Conservation (phyloP, 1,139 yeast genomes). For the Yamadazyma taylorii region DNA sequence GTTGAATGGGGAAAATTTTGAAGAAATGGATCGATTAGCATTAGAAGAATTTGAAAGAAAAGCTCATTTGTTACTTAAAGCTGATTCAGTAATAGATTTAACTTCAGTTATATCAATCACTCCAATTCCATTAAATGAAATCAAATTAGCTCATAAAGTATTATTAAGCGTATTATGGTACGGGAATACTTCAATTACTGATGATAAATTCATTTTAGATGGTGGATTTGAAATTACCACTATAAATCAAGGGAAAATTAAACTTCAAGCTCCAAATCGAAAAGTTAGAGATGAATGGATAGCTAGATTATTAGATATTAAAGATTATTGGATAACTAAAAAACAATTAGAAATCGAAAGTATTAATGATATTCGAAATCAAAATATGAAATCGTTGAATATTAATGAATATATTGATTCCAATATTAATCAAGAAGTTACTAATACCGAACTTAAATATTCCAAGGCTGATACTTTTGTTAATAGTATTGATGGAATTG, state of each 20-base stretch:
- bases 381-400: constrained; percentile 47
- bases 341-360: constrained; percentile 41
- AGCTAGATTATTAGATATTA: constrained; percentile 40
- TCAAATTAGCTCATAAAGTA: constrained; percentile 32
- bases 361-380: constrained; percentile 37
- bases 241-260: constrained; percentile 45
- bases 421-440: constrained; percentile 47
- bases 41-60: constrained; percentile 64
- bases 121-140: constrained; percentile 24
- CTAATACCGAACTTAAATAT: constrained; percentile 54
- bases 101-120: constrained; percentile 43
- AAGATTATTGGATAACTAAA: constrained; percentile 60
- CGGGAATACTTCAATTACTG: constrained; percentile 18
- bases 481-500: constrained; percentile 55
- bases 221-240: constrained; percentile 56
- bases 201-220: constrained; percentile 36
- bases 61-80: constrained; percentile 51
- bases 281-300: constrained; percentile 68
- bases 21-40: constrained; percentile 55
- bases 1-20: constrained; percentile 50
- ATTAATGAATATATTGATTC: constrained; percentile 63
- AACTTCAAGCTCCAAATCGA: constrained; percentile 57
- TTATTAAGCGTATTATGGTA: constrained; percentile 51
- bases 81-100: constrained; percentile 65
- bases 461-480: constrained; percentile 55